Evolutionary conservation across 2,329 filamentous ascomycete genomes (phyloP).

Genomic region (Ophiostoma triangulosporum): DNA sequence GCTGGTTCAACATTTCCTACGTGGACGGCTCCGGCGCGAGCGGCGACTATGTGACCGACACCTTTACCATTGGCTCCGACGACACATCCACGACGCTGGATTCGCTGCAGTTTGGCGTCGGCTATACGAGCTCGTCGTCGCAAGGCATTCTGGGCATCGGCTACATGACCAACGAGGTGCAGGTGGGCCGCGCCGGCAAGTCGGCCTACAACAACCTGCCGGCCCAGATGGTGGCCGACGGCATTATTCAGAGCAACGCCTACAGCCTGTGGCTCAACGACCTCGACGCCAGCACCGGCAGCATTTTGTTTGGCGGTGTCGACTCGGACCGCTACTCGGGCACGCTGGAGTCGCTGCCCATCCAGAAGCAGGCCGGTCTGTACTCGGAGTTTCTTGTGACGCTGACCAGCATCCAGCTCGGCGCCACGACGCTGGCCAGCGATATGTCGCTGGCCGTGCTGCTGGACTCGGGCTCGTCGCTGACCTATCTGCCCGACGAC

Average conservation of each 20-base stretch:
- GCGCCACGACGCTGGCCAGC: constrained; percentile 25
- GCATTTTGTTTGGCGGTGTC: constrained; percentile 62
- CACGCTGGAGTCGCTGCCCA: constrained; percentile 50
- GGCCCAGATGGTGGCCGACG: constrained; percentile 45
- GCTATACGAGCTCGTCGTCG: constrained; percentile 44
- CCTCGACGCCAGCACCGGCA: constrained; percentile 49
- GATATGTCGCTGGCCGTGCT: constrained; percentile 47
- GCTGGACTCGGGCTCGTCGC: constrained; percentile 56
- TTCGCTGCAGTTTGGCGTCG: constrained; percentile 58
- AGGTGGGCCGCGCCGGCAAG: constrained; percentile 42
- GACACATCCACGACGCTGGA: constrained; percentile 14
- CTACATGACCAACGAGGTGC: constrained; percentile 66
- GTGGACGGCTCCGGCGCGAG: constrained; percentile 64
- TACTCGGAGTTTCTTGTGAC: constrained; percentile 57
- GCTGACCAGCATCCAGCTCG: constrained; percentile 43
- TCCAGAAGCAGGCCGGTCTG: constrained; percentile 39
- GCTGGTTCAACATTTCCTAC: constrained; percentile 77
- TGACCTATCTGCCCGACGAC: constrained; percentile 51
- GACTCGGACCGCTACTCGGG: constrained; percentile 53
- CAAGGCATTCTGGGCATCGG: constrained; percentile 80
- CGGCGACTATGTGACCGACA: constrained; percentile 73
- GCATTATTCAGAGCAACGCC: constrained; percentile 49
- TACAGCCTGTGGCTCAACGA: constrained; percentile 70
- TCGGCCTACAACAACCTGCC: constrained; percentile 56
- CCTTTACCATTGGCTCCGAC: constrained; percentile 39